Evolutionary conservation across 805 yeast species (phyloP), one percentile per base, ranked within the genome.

Genomic region (Metschnikowia shivogae): DNA sequence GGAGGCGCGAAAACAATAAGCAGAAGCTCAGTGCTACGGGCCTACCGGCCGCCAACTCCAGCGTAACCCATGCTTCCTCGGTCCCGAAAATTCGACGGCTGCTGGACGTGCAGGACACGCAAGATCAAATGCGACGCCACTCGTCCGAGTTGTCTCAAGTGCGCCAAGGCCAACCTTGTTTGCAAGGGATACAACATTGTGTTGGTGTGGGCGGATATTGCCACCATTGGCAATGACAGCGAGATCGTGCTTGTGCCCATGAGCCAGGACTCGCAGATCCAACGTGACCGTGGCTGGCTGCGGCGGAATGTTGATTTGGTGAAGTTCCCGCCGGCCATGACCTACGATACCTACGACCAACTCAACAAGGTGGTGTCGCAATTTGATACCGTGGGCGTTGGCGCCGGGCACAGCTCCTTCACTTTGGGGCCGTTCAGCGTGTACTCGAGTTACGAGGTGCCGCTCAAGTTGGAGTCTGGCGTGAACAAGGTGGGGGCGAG

Each of bases 101-200:
- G 83, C 58, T 74, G 77, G 67, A 78, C 82, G 6, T 78, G 83
- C 52, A 63, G 83, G 32, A 55, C 62, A 19, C 62, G 82, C 22
- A 77, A 76, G 50, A 76, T 78, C 51, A 76, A 76, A 55, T 78
- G 83, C 59, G 82, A 77, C 55, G 66, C 73, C 10, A 49, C 59
- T 4, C 63, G 64, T 43, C 82, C 82, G 2, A 49, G 46, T 13
- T 78, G 83, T 53, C 39, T 53, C 28, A 63, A 81, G 43, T 78
- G 83, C 59, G 53, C 46, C 34, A 74, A 68, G 49, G 72, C 80
- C 3, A 65, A 67, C 3, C 45, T 71, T 5, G 59, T 60, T 8
- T 79, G 84, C 62, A 65, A 62, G 13, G 82, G 83, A 0, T 79
- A 77, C 54, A 73, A 62, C 32, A 68, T 78, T 44, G 70, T 68